Conservation (phyloP, 169 alveolate species). For the Plasmodium sp. region DNA sequence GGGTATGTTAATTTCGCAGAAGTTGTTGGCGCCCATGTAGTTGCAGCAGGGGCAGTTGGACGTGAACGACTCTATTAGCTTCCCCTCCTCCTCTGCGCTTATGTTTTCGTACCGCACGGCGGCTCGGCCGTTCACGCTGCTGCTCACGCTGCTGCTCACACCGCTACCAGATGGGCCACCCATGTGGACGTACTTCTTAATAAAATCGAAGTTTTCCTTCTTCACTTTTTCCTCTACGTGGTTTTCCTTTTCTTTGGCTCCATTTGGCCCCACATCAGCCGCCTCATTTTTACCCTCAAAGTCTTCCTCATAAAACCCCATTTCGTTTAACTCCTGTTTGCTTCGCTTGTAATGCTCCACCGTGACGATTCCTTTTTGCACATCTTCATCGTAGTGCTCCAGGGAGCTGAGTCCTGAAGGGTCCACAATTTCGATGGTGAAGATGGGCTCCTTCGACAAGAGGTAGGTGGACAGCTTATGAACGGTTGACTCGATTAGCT, state of each 20-base stretch:
- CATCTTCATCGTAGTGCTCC: conserved; percentile 79
- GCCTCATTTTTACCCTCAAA: conserved; percentile 66
- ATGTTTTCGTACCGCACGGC: conserved; percentile 25
- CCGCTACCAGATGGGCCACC: neutral
- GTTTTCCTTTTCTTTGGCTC: neutral
- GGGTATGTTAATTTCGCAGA: conserved; percentile 96
- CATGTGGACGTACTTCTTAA: conserved; percentile 55
- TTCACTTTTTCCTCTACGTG: conserved; percentile 8
- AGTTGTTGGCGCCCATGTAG: conserved; percentile 83
- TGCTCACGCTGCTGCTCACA: neutral
- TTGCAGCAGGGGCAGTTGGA: conserved; percentile 91
- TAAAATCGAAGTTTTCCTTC: conserved; percentile 68
- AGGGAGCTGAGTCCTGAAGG: conserved; percentile 95
- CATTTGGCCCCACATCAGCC: neutral
- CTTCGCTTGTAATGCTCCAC: conserved; percentile 85
- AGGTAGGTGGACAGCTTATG: conserved; percentile 15
- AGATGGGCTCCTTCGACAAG: conserved; percentile 80
- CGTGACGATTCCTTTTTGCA: conserved; percentile 78
- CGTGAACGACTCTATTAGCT: conserved; percentile 66
- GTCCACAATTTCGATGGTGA: conserved; percentile 91
- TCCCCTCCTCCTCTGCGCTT: conserved; percentile 53
- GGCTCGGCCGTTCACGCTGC: neutral
- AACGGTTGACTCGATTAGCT: conserved; percentile 50
- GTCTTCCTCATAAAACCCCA: conserved; percentile 87
- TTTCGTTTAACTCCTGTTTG: conserved; percentile 83